Base-by-base conservation (phyloP, 2,329 filamentous ascomycete species). In the Cordyceps militaris region DNA sequence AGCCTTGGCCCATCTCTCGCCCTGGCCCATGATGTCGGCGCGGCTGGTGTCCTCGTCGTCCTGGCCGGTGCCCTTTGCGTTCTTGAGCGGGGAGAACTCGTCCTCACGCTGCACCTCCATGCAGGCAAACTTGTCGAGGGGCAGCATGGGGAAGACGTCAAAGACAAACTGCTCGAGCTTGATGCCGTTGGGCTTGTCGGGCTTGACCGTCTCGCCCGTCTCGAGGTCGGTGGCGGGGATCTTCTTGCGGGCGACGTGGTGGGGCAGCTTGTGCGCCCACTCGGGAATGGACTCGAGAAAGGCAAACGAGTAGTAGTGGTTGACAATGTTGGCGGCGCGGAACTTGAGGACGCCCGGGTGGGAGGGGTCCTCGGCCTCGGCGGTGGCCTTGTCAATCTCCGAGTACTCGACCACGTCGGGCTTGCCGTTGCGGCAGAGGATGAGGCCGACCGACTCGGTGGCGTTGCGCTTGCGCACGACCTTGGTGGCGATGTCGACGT, bases 131-230 rank as follows among this genome's bases (percentile, higher is more conserved):
- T 95, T 91, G 64, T 86, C 81, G 62, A 99, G 84, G 19, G 86
- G 77, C 54, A 96, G 79, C 79, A 93, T 82, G 61, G 93, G 92
- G 81, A 99, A 99, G 69, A 96, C 94, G 71, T 99, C 94, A 70
- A 99, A 99, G 61, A 99, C 92, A 67, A 97, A 99, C 75, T 97
- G 94, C 81, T 99, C 94, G 40, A 99, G 84, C 81, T 99, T 99
- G 82, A 99, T 92, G 64, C 94, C 94, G 70, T 99, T 99, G 63
- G 94, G 91, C 77, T 91, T 94, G 72, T 91, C 86, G 3, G 93
- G 91, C 81, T 96, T 96, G 73, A 96, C 79, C 0, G 84, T 83
- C 71, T 90, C 86, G 62, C 91, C 92, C 32, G 81, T 87, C 69
- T 87, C 79, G 14, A 86, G 81, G 70, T 96, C 85, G 63, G 90